Conservation (phyloP, 176 grass and related monocot genomes). For the Oryza coarctata region DNA sequence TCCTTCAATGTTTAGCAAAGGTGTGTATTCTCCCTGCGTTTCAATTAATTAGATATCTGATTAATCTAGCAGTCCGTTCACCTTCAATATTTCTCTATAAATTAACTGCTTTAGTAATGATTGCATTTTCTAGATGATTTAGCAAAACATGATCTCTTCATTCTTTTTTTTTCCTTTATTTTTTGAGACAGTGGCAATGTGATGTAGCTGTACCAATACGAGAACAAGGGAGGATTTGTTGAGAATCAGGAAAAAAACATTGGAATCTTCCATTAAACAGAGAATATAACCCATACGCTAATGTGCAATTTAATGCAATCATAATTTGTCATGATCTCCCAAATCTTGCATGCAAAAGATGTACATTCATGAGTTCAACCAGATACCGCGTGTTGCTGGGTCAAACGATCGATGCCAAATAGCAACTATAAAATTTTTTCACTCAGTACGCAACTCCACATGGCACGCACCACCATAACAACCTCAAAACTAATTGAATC, state of each 20-base stretch:
- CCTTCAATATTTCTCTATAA: background rate
- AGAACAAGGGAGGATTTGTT: background rate
- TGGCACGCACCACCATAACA: background rate
- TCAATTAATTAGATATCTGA: background rate
- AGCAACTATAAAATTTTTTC: background rate
- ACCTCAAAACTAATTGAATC: background rate
- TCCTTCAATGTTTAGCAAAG: conserved; percentile 68
- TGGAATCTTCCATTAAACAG: background rate
- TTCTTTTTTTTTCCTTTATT: background rate
- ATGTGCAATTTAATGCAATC: background rate
- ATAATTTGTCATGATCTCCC: background rate
- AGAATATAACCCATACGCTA: background rate
- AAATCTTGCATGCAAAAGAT: background rate
- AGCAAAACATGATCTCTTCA: background rate
- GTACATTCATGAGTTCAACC: background rate
- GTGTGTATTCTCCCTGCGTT: conserved; percentile 33
- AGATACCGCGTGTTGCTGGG: background rate
- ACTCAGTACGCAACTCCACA: background rate
- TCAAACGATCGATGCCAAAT: background rate
- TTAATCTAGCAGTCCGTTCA: background rate
- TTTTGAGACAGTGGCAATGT: no score
- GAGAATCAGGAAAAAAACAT: background rate
- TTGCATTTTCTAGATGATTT: background rate
- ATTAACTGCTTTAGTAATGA: background rate
- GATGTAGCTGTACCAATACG: background rate